A percentile compares a stretch with the other conserved stretches of the same genome.
These are phyloP conservation scores for Calonectria honghensis DNA, from an alignment of 2,329 filamentous ascomycete genomes.

Conservation along the genomic window DNA sequence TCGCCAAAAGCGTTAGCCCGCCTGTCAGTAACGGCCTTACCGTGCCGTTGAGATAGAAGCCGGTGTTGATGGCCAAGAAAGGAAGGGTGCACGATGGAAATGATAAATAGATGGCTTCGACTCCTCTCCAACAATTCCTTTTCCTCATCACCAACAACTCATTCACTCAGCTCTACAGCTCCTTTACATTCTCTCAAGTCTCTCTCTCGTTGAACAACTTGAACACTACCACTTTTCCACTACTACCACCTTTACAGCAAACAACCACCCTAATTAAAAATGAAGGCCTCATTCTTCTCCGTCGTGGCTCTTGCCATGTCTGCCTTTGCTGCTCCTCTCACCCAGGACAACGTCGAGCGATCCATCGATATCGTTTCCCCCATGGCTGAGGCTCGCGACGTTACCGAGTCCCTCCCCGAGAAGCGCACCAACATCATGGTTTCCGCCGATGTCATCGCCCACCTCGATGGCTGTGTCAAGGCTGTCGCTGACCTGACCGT, in stretches of 20 bases:
- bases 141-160: conserved; percentile 1
- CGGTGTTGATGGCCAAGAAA: background rate
- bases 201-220: background rate
- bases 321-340: conserved; percentile 43
- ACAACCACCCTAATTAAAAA: conserved; percentile 36
- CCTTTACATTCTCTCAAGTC: background rate
- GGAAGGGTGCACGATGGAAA: background rate
- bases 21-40: conserved; percentile 13
- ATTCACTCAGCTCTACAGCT: conserved; percentile 1
- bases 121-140: no score
- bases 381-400: conserved; percentile 6
- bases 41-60: background rate
- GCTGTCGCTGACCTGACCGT: background rate
- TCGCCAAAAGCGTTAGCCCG: conserved; percentile 16
- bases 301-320: conserved; percentile 46
- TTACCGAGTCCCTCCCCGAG: conserved; percentile 8
- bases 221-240: conserved; percentile 1
- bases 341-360: conserved; percentile 21
- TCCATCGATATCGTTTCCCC: conserved; percentile 21
- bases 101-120: conserved; percentile 5
- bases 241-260: background rate
- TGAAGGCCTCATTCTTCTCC: conserved; percentile 48
- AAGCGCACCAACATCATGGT: conserved; percentile 16
- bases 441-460: conserved; percentile 8
- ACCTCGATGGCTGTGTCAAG: background rate